Evolutionary conservation across 2,329 filamentous ascomycete species (phyloP), one percentile per base, ranked within the genome.

Genomic region (Phyllosticta citribraziliensis): DNA sequence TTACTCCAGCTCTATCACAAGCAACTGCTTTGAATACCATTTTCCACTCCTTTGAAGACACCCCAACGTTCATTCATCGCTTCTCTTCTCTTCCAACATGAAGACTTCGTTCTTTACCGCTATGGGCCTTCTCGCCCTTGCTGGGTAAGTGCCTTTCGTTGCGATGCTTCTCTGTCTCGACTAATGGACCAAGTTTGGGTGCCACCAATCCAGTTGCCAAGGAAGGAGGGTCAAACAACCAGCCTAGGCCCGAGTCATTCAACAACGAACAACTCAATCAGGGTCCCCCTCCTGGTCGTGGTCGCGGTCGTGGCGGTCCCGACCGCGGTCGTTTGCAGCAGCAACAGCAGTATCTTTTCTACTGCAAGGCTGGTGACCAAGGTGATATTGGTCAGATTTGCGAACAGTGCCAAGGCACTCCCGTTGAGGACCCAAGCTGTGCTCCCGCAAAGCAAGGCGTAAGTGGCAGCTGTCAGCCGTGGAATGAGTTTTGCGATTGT

Each of bases 1-100:
- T 2, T 17, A 2, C 35, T 17, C 1, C 3, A 17, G 11, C 9
- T 1, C 3, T 1, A 3, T 22, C 22, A 22, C 3, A 2, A 2
- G 2, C 22, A 22, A 22, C 22, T 22, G 22, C 22, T 22, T 22
- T 22, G 22, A 22, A 2, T 22, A 22, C 22, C 22, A 2, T 40
- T 14, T 2, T 40, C 17, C 35, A 40, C 17, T 22, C 22, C 22
- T 22, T 22, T 22, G 22, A 22, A 22, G 22, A 40, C 17, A 30
- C 27, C 27, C 27, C 27, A 5, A 6, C 27, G 27, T 10, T 30
- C 27, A 6, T 40, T 40, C 33, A 40, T 17, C 8, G 4, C 12
- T 11, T 1, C 5, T 17, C 33, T 17, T 40, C 12, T n/a, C 4
- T n/a, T 8, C 19, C 40, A 47, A n/a, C 1, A 47, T 47, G 40